These are phyloP conservation scores for Hordeum marinum DNA, from an alignment of 176 grass and related monocot species.

Conservation along the genomic window DNA sequence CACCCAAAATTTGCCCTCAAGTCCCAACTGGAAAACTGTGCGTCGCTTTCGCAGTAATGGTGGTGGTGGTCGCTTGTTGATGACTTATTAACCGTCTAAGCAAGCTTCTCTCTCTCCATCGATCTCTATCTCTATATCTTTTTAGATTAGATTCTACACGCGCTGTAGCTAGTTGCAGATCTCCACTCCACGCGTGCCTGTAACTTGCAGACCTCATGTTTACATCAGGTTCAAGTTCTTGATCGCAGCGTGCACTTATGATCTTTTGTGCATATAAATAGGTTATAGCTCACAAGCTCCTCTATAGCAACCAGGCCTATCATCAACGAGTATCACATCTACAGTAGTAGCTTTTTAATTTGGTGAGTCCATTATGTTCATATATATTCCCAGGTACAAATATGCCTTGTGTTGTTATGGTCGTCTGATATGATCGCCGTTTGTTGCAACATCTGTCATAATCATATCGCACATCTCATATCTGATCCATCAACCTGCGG, in stretches of 20 bases:
- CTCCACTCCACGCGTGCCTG: conserved; percentile 6
- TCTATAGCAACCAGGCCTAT: background rate
- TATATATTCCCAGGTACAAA: background rate
- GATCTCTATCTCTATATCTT: background rate
- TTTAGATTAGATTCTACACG: conserved; percentile 9
- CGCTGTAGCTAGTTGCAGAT: background rate
- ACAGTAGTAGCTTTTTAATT: background rate
- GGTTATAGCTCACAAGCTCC: background rate
- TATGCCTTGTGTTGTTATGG: background rate
- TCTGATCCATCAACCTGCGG: background rate
- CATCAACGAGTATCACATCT: background rate
- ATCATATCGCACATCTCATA: background rate
- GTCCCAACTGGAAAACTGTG: background rate
- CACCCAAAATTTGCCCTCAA: background rate
- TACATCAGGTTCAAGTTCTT: background rate
- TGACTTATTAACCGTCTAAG: conserved; percentile 24
- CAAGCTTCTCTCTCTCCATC: background rate
- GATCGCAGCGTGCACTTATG: background rate
- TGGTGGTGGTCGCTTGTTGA: conserved; percentile 8
- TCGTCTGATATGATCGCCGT: background rate
- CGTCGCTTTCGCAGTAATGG: background rate
- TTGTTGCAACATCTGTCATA: conserved; percentile 7
- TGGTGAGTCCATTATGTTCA: background rate
- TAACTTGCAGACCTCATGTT: background rate
- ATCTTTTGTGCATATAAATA: background rate